Conservation (phyloP, 768 basidiomycete species). For the Pleurotus salmoneostramineus region DNA sequence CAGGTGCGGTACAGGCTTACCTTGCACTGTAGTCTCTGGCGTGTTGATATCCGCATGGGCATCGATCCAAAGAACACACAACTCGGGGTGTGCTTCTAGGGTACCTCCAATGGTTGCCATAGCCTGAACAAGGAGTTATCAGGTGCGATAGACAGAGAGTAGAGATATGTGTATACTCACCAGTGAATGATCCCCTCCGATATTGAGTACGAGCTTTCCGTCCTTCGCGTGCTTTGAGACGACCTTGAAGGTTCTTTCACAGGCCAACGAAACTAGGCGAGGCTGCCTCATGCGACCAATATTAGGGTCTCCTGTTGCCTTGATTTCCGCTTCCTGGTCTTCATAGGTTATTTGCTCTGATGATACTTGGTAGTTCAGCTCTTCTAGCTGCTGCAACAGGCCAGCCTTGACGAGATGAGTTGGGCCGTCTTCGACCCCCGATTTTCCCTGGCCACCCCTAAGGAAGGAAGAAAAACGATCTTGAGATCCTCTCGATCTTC, state of each 20-base stretch:
- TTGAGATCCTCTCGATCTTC: background rate
- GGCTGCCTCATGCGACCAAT: conserved; percentile 71
- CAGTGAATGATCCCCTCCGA: conserved; percentile 77
- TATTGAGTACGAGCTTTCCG: conserved; percentile 63
- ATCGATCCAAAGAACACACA: conserved; percentile 75
- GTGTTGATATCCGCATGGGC: conserved; percentile 85
- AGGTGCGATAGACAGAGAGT: background rate
- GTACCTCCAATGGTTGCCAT: conserved; percentile 79
- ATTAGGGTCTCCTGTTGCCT: conserved; percentile 44
- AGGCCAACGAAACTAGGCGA: conserved; percentile 58
- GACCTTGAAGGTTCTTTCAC: conserved; percentile 49
- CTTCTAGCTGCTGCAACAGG: conserved; percentile 51
- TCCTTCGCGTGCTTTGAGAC: conserved; percentile 54
- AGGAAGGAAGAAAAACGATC: background rate
- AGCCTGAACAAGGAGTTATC: conserved; percentile 17
- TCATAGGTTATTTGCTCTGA: conserved; percentile 67
- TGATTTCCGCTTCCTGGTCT: conserved; percentile 26
- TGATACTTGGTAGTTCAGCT: conserved; percentile 63
- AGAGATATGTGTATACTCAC: conserved; percentile 22
- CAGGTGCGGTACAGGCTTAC: conserved; percentile 20
- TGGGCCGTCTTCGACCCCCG: conserved; percentile 66
- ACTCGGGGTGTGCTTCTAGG: conserved; percentile 50
- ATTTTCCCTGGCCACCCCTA: conserved; percentile 18
- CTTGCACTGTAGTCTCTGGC: conserved; percentile 52
- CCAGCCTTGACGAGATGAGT: conserved; percentile 67